Evolutionary conservation across 2,329 filamentous ascomycete species (phyloP), one percentile per base, ranked within the genome.

Genomic region (Aspergillus novoparasiticus): DNA sequence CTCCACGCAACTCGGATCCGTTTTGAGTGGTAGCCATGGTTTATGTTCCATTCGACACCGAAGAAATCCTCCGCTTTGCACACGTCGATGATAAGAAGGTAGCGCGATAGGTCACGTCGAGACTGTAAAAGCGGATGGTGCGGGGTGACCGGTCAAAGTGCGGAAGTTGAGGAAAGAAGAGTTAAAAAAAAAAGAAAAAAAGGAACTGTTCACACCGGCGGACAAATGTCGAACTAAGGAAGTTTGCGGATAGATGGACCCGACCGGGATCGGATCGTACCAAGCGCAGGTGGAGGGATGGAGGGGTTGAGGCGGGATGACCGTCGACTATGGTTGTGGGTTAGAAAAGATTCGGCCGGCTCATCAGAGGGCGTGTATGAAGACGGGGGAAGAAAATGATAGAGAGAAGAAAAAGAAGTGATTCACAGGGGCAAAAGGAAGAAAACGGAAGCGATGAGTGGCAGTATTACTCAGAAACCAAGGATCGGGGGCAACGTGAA

Each of bases 1-100:
- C 85, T 63, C 80, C 81, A 70, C 82, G 79, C 70, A 81, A 76
- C 69, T 82, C 84, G 69, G 80, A 77, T 75, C 80, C 79, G 75
- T 80, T 80, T 67, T 78, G 75, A 73, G 75, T 73, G 72, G 78
- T 74, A 72, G 79, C 78, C 80, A 82, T 80, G 66, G 64, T 73
- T 69, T 71, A 64, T 71, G 68, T 79, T 73, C 77, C 76, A 78
- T 79, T 63, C 73, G 75, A 74, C 58, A 66, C 54, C 65, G 39
- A 50, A 56, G 36, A 64, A 64, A 57, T 59, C 61, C 65, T 68
- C 59, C 65, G 51, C 60, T 57, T 64, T 48, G 21, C 39, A 66
- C 50, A 58, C 65, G 51, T 55, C 32, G 32, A 34, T 45, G 36
- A 45, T 53, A 34, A 54, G 39, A 30, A 32, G 50, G 39, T 48